Conservation (phyloP, 2,329 filamentous ascomycete species). For the Colletotrichum lini region DNA sequence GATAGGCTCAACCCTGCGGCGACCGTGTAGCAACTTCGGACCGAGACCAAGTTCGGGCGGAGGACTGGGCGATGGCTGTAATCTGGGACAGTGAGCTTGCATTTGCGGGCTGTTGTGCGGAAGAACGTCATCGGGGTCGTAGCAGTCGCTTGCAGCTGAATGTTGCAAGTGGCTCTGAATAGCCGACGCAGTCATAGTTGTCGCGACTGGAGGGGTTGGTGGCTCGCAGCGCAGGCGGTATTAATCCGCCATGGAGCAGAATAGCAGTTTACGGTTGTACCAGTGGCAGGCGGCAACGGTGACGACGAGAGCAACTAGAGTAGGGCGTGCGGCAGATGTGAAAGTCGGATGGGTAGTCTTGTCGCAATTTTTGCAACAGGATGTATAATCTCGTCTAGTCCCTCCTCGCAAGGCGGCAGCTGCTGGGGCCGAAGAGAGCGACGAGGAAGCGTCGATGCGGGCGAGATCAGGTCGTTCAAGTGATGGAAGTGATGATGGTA, state of each 20-base stretch:
- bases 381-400: neutral
- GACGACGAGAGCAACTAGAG: neutral
- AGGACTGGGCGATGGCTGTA: conserved; percentile 62
- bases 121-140: conserved; percentile 61
- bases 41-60: conserved; percentile 55
- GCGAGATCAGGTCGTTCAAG: conserved; percentile 6
- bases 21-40: conserved; percentile 66
- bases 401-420: conserved; percentile 23
- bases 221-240: conserved; percentile 36
- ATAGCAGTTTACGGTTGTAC: neutral
- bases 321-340: neutral
- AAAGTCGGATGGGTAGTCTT: neutral
- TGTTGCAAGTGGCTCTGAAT: conserved; percentile 52
- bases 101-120: conserved; percentile 58
- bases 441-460: conserved; percentile 15
- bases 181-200: conserved; percentile 58
- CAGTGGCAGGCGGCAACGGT: neutral
- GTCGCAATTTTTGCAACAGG: conserved; percentile 5
- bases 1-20: conserved; percentile 67
- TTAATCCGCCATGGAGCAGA: conserved; percentile 52
- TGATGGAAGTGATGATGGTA: neutral
- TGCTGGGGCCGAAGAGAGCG: conserved; percentile 36
- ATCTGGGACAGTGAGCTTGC: conserved; percentile 42
- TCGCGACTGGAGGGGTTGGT: conserved; percentile 47
- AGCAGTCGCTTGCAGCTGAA: conserved; percentile 52